Percentiles rank a stretch among this genome's conserved stretches.
phyloP scores from a whole-genome alignment of 2,329 filamentous ascomycete species.

The Neurospora crassa region DNA sequence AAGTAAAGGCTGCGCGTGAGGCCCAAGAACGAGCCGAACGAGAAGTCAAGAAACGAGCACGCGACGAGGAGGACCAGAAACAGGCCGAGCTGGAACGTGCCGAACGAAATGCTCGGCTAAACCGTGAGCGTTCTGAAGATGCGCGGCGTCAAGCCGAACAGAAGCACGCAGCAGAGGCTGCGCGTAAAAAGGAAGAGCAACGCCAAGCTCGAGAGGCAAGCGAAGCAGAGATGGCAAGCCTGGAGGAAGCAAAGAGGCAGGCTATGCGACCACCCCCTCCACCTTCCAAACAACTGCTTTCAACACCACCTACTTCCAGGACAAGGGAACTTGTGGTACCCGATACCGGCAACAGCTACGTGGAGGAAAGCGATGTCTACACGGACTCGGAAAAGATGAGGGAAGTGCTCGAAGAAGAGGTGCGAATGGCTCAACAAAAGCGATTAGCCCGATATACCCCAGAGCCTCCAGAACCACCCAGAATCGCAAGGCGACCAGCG shows the following conservation, averaged over 20 bases:
- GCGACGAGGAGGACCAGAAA: constrained; percentile 10
- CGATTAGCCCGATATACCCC: not conserved
- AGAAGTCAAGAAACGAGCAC: constrained; percentile 7
- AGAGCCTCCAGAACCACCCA: not conserved
- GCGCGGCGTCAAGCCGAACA: not conserved
- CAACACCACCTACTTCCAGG: not conserved
- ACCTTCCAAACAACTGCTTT: not conserved
- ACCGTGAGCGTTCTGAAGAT: not conserved
- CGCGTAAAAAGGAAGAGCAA: constrained; percentile 4
- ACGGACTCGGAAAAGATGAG: constrained; percentile 8
- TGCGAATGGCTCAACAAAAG: not conserved
- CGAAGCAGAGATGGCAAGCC: not conserved
- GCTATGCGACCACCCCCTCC: not conserved
- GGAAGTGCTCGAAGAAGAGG: not conserved
- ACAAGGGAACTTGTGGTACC: not conserved
- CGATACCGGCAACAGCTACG: constrained; percentile 14
- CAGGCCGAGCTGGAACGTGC: constrained; percentile 3
- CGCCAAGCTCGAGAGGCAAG: not conserved
- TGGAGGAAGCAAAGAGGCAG: constrained; percentile 3
- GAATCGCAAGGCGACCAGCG: not conserved
- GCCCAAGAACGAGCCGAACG: not conserved
- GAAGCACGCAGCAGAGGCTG: constrained; percentile 7
- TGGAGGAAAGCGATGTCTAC: constrained; percentile 19
- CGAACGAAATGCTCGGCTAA: constrained; percentile 7
- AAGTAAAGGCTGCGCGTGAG: not conserved